These are phyloP conservation scores for Diaporthe destruens DNA, from an alignment of 2,329 filamentous ascomycete genomes.

Conservation along the genomic window DNA sequence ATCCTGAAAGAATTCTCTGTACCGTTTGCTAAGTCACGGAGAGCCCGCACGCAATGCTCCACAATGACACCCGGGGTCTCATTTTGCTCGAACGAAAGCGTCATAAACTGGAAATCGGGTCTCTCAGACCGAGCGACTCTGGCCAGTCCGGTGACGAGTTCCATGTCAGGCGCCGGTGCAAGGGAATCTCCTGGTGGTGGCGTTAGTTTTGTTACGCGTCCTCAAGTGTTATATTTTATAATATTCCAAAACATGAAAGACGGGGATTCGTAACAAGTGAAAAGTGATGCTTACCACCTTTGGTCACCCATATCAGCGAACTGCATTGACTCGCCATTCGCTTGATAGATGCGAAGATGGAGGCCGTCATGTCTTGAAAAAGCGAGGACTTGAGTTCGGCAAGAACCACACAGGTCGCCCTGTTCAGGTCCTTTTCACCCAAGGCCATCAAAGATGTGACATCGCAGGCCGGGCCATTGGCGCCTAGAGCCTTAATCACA, in stretches of 20 bases:
- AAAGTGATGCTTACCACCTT: conserved; percentile 25
- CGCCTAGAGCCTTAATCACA: neutral
- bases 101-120: conserved; percentile 42
- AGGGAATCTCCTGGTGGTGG: neutral
- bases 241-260: too few relatives aligned
- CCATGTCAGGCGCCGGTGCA: conserved; percentile 41
- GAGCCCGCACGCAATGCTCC: conserved; percentile 37
- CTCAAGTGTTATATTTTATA: too few relatives aligned
- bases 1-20: conserved; percentile 45
- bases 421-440: conserved; percentile 28
- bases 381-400: conserved; percentile 44
- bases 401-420: conserved; percentile 44
- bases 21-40: conserved; percentile 35
- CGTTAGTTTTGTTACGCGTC: too few relatives aligned
- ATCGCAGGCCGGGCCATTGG: neutral
- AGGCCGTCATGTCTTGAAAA: conserved; percentile 43
- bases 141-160: conserved; percentile 45
- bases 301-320: conserved; percentile 44
- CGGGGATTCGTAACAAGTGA: too few relatives aligned
- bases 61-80: conserved; percentile 34
- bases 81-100: conserved; percentile 44
- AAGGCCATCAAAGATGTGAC: conserved; percentile 33
- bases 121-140: conserved; percentile 44
- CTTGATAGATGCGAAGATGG: conserved; percentile 43
- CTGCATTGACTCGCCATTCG: conserved; percentile 43